Evolutionary conservation across 202 grass and related monocot genomes (phyloP).

Genomic region (Saccharum hybrid): DNA sequence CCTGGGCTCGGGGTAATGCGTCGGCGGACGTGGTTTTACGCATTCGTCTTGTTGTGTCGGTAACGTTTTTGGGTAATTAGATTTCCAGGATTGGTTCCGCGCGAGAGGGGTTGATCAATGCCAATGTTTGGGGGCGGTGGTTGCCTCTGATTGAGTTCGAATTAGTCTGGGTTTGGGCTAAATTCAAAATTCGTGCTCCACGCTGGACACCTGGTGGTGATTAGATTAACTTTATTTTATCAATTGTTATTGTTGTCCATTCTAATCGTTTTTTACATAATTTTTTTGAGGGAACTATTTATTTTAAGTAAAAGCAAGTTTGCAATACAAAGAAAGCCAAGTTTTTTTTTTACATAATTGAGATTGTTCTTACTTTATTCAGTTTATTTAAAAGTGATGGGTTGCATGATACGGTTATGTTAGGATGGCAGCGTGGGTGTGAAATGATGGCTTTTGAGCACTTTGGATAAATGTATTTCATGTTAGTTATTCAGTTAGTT

Average conservation of each 20-base stretch:
- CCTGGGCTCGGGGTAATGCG: background rate
- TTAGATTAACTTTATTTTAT: constrained; percentile 14
- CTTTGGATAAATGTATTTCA: background rate
- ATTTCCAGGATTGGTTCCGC: background rate
- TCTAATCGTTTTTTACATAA: no score
- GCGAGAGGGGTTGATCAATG: constrained; percentile 22
- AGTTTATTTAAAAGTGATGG: background rate
- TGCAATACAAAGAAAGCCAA: no score
- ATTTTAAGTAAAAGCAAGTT: no score
- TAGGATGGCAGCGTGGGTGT: background rate
- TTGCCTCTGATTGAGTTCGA: background rate
- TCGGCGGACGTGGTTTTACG: background rate
- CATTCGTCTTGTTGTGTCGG: background rate
- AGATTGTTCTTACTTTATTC: background rate
- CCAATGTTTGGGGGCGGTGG: background rate
- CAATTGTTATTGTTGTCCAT: background rate
- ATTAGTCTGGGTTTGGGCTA: background rate
- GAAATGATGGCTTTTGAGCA: background rate
- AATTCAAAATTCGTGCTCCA: background rate
- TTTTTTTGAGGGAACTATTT: no score
- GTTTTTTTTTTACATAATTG: background rate
- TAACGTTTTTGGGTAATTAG: constrained; percentile 4
- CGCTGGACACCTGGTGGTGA: background rate
- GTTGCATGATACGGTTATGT: background rate
- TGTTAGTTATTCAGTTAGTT: background rate